Base-by-base conservation (phyloP, 1,139 yeast species). In the Geotrichum australiense region DNA sequence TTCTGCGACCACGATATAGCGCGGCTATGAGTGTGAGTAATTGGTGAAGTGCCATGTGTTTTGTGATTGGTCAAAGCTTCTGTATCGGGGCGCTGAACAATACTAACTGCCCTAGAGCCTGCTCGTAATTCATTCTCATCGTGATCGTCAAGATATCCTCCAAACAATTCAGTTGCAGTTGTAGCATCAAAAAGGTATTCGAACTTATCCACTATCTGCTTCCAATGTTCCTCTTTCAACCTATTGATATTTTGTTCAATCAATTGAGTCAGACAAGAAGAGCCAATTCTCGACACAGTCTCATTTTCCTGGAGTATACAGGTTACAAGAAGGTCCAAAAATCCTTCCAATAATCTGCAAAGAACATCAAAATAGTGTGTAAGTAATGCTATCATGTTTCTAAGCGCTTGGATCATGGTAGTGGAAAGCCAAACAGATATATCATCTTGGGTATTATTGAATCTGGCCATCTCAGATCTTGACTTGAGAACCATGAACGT, bases 271-370 rank as follows among this genome's bases (percentile, higher is more conserved):
- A 91, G 70, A 59, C 98, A 89, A 10, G 91, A 78, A 55, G 94
- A 76, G 19, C 98, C 98, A 52, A 89, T 87, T 54, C 95, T 73
- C 0, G 97, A 94, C 53, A 93, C 89, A 0, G 97, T 87, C 55
- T 91, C 98, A 59, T 91, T 91, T 54, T 89, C 96, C 62, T 91
- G 98, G 55, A 96, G 85, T 41, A 91, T 85, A 63, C 98, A 93
- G 6, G 93, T 80, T 3, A 79, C 79, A 44, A 93, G 64, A 44
- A 93, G 69, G 30, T 77, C 78, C 62, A 93, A 69, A 59, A 82
- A 86, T 1, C 86, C 93, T 47, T 75, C 82, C 43, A 91, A 68
- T 74, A 83, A 76, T 32, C 74, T 70, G 50, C 79, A 79, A 56
- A 91, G 72, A 2, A 80, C 73, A 27, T 73, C 80, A 61, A 86